Evolutionary conservation across 306 rosid genomes (phyloP).

Genomic region (Oemleria cerasiformis): DNA sequence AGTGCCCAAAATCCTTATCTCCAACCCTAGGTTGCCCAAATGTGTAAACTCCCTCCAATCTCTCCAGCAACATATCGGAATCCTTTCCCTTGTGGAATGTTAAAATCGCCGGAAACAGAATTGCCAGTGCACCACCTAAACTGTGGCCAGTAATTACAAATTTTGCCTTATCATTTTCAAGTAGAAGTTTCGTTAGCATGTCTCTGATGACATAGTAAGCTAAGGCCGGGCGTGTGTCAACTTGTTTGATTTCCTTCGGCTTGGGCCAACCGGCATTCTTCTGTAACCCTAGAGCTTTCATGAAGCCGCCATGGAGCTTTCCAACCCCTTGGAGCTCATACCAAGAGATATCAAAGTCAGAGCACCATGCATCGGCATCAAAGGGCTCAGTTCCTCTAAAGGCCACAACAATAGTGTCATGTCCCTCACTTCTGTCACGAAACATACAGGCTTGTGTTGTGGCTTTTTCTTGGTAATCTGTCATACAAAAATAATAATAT

Average conservation of each 20-base stretch:
- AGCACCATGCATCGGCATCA: constrained; percentile 74
- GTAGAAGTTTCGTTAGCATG: background rate
- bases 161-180: constrained; percentile 13
- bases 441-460: constrained; percentile 59
- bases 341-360: constrained; percentile 82
- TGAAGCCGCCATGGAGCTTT: constrained; percentile 69
- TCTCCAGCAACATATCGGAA: constrained; percentile 38
- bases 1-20: constrained; percentile 35
- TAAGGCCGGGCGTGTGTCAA: constrained; percentile 23
- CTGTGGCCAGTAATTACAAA: constrained; percentile 30
- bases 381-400: constrained; percentile 78
- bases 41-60: constrained; percentile 68
- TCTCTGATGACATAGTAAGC: constrained; percentile 53
- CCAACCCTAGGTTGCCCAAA: constrained; percentile 88
- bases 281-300: constrained; percentile 73
- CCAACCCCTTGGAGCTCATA: constrained; percentile 51
- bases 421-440: constrained; percentile 40
- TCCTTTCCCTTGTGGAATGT: constrained; percentile 52
- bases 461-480: constrained; percentile 60
- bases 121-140: constrained; percentile 34
- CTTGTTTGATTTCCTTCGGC: constrained; percentile 33
- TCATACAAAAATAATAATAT: background rate
- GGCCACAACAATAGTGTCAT: constrained; percentile 60
- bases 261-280: constrained; percentile 53
- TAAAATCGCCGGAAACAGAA: constrained; percentile 31